Evolutionary conservation across 495 filamentous ascomycete species (phyloP).

Genomic region (Massariosphaeria phaeospora): DNA sequence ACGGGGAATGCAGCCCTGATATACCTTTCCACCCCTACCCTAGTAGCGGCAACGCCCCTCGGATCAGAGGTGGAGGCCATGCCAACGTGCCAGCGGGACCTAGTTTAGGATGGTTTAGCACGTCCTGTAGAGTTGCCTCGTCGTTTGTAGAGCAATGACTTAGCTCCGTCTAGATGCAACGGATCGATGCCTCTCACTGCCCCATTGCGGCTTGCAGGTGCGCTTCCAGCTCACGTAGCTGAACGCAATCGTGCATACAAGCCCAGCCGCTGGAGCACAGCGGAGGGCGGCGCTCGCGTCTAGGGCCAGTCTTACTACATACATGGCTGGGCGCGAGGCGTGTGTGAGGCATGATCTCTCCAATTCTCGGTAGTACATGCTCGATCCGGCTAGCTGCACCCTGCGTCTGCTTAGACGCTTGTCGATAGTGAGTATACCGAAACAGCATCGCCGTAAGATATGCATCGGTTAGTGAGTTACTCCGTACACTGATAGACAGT

Average conservation of each 20-base stretch:
- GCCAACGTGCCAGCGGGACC: slow-evolving; percentile 12
- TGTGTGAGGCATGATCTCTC: slow-evolving; percentile 9
- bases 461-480: too few relatives aligned
- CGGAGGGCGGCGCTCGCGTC: slow-evolving; percentile 8
- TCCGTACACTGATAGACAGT: too few relatives aligned
- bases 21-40: slow-evolving; percentile 30
- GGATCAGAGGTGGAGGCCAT: slow-evolving; percentile 25
- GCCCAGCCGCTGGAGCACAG: slow-evolving; percentile 8
- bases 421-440: too few relatives aligned
- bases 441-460: too few relatives aligned
- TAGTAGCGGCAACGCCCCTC: slow-evolving; percentile 14
- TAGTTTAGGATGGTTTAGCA: slow-evolving; percentile 7
- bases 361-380: slow-evolving; percentile 23
- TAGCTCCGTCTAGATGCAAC: background rate
- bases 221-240: background rate
- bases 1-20: slow-evolving; percentile 21
- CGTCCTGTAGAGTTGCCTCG: background rate
- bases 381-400: background rate
- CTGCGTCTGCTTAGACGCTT: too few relatives aligned
- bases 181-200: slow-evolving; percentile 5
- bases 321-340: slow-evolving; percentile 1
- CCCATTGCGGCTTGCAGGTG: slow-evolving; percentile 1
- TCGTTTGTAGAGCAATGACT: background rate
- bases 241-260: slow-evolving; percentile 1
- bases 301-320: slow-evolving; percentile 11